Evolutionary conservation across 139 green algal species (phyloP).

Genomic region (Coelastrella sp.): DNA sequence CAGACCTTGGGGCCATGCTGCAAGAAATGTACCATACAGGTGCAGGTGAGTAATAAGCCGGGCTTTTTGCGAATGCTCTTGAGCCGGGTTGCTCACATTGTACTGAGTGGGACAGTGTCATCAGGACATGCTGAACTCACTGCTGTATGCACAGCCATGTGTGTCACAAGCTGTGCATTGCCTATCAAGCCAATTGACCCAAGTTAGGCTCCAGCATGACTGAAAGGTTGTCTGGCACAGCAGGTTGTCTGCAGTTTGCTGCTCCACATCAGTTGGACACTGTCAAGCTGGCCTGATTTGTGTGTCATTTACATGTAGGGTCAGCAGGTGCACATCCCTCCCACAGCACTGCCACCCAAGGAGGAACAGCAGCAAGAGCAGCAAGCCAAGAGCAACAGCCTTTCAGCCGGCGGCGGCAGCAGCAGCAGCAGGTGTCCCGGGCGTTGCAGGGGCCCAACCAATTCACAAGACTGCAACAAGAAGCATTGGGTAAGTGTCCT

Average conservation of each 20-base stretch:
- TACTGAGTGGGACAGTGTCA: neutral
- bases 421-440: neutral
- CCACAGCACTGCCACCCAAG: neutral
- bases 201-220: neutral
- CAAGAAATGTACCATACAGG: neutral
- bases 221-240: neutral
- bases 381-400: neutral
- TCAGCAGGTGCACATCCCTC: neutral
- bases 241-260: neutral
- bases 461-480: neutral
- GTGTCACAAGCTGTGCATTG: neutral
- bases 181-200: neutral
- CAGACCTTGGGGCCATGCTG: slow-evolving; percentile 15
- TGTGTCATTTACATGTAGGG: neutral
- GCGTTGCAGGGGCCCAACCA: neutral
- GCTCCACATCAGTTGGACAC: neutral
- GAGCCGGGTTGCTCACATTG: too few relatives aligned
- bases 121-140: neutral
- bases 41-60: neutral
- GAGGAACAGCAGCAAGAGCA: neutral
- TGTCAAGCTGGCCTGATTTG: neutral
- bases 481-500: neutral
- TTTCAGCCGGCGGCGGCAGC: neutral
- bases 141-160: neutral
- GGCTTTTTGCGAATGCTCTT: neutral